Evolutionary conservation across 2,329 filamentous ascomycete genomes (phyloP), one percentile per base, ranked within the genome.

Genomic region (Sporothrix protearum): DNA sequence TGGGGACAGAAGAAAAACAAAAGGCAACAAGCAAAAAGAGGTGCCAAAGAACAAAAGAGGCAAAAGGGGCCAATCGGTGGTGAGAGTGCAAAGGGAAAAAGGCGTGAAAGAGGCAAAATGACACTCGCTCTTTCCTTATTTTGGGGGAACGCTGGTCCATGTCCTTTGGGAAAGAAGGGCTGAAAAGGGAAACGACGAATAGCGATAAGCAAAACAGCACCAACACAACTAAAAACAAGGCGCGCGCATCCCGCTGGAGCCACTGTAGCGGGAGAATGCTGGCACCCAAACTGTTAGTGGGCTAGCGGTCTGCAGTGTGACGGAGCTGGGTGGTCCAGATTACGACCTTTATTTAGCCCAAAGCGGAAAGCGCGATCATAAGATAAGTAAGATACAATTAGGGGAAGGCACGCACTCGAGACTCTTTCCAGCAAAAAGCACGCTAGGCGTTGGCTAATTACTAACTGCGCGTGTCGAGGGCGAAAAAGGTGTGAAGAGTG

Each of bases 151-250:
- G 14, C 39, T 16, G 33, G 30, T 33, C 19, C 7, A 45, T 19
- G 19, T 9, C 10, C n/a, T n/a, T n/a, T n/a, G 30, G 12, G 16
- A 33, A 64, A 64, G 39, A 61, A 28, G 55, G 30, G 55, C 55
- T 45, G 36, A 64, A 64, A 45, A 14, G 36, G 22, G 28, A 28
- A 51, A 22, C 28, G 67, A 57, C 49, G 36, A 57, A 69, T 59
- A 33, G 67, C 67, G 67, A 69, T 69, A 69, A 69, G 67, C 63
- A 66, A 49, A 66, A 47, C 14, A 47, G 42, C 42, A 36, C 33
- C 33, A 36, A 36, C 3, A 36, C 33, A 36, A 36, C 42, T 14
- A 47, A 47, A 47, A 47, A 28, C 28, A 47, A 7, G 59, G 59
- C 59, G 42, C 63, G 49, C 49, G 19, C 30, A 64, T 25, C n/a